phyloP scores from a whole-genome alignment of 2,329 filamentous ascomycete genomes.

The Lasiodiplodia theobromae region DNA sequence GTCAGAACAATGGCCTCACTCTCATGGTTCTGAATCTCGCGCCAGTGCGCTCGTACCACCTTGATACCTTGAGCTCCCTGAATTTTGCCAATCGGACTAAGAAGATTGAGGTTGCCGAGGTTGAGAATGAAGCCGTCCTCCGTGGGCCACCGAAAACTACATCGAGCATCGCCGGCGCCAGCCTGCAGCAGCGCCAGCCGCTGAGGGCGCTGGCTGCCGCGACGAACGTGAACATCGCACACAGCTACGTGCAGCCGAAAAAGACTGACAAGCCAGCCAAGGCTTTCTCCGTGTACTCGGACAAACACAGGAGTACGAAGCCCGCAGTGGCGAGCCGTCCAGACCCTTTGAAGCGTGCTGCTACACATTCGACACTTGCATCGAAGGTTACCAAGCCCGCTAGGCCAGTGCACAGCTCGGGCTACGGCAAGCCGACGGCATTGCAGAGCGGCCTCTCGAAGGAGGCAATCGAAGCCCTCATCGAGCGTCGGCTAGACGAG shows the following conservation, averaged over 20 bases:
- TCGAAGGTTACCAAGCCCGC: constrained; percentile 43
- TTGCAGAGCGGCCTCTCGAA: constrained; percentile 56
- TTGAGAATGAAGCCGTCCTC: constrained; percentile 88
- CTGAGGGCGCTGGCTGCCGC: constrained; percentile 77
- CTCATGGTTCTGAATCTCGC: constrained; percentile 97
- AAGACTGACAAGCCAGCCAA: constrained; percentile 76
- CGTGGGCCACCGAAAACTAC: constrained; percentile 44
- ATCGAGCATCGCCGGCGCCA: constrained; percentile 44
- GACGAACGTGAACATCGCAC: constrained; percentile 70
- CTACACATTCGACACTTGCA: constrained; percentile 45
- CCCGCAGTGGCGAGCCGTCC: constrained; percentile 37
- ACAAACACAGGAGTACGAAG: constrained; percentile 58
- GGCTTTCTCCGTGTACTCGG: constrained; percentile 85
- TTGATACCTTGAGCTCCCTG: constrained; percentile 90
- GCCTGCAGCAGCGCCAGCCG: constrained; percentile 71
- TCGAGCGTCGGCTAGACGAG: constrained; percentile 90
- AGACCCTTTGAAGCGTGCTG: constrained; percentile 55
- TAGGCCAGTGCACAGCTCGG: constrained; percentile 37
- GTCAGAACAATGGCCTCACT: constrained; percentile 93
- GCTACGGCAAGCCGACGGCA: constrained; percentile 35
- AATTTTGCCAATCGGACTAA: constrained; percentile 96
- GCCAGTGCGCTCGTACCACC: constrained; percentile 88
- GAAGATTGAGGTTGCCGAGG: constrained; percentile 93
- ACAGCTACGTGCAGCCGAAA: constrained; percentile 56
- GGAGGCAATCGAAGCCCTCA: constrained; percentile 85